Evolutionary conservation across 257 asterid species (phyloP).

Genomic region (Leonotis leonurus): DNA sequence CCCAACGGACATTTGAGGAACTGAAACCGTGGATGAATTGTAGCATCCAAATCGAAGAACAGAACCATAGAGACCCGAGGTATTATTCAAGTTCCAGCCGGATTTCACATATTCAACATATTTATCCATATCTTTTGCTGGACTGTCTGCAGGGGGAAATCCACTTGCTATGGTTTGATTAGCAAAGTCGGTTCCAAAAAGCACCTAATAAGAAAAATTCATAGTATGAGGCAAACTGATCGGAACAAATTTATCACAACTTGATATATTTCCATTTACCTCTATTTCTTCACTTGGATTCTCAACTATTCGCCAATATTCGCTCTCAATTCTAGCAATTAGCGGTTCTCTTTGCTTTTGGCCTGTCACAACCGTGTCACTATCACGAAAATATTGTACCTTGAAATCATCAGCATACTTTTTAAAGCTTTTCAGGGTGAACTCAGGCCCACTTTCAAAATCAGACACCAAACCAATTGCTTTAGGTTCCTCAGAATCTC

Average conservation of each 20-base stretch:
- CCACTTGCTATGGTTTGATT: conserved; percentile 40
- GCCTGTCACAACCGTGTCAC: conserved; percentile 12
- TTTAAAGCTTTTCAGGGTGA: conserved; percentile 52
- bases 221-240: conserved; percentile 16
- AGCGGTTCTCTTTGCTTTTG: conserved; percentile 32
- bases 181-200: conserved; percentile 34
- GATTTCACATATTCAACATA: conserved; percentile 38
- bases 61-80: conserved; percentile 56
- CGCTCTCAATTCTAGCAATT: conserved; percentile 58
- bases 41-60: conserved; percentile 57
- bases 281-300: conserved; percentile 70
- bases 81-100: conserved; percentile 81
- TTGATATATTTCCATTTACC: conserved; percentile 37
- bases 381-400: conserved; percentile 47
- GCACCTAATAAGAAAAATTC: conserved; percentile 51
- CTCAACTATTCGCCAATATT: conserved; percentile 81
- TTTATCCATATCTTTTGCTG: conserved; percentile 17
- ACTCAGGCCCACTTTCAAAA: conserved; percentile 47
- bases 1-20: conserved; percentile 56
- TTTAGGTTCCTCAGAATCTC: conserved; percentile 24
- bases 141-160: conserved; percentile 34
- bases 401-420: conserved; percentile 69
- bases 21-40: conserved; percentile 28
- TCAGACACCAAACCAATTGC: conserved; percentile 17
- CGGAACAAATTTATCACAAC: neutral